Percentiles rank a stretch among this genome's conserved stretches.
Evolutionary conservation across 495 filamentous ascomycete species (phyloP).

Genomic region (Hypoxylon lienhwacheense): DNA sequence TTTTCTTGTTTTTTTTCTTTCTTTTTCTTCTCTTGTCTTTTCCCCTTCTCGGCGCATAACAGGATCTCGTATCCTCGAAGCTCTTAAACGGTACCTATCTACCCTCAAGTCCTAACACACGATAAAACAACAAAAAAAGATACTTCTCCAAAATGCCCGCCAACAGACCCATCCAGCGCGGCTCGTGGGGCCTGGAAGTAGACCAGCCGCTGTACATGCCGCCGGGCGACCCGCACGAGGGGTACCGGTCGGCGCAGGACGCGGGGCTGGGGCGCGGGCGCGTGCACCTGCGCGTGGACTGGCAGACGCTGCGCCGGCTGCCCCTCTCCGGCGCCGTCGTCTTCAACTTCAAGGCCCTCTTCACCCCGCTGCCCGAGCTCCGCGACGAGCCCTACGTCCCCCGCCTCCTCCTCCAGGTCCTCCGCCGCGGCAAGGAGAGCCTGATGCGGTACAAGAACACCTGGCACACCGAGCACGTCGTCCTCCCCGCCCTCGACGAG

Average conservation of each 20-base stretch:
- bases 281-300: conserved; percentile 80
- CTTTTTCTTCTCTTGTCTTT: neutral
- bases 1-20: neutral
- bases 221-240: conserved; percentile 68
- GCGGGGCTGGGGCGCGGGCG: conserved; percentile 59
- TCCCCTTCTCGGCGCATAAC: neutral
- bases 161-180: conserved; percentile 77
- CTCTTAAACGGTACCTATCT: too few relatives aligned
- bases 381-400: conserved; percentile 76
- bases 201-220: conserved; percentile 79
- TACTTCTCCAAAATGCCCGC: conserved; percentile 81
- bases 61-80: conserved; percentile 3
- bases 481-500: conserved; percentile 65
- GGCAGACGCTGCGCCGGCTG: conserved; percentile 84
- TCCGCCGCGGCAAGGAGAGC: conserved; percentile 71
- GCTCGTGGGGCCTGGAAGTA: conserved; percentile 84
- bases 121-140: too few relatives aligned
- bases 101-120: too few relatives aligned
- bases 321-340: conserved; percentile 74
- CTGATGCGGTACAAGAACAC: conserved; percentile 83
- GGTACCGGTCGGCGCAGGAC: conserved; percentile 58
- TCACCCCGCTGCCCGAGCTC: conserved; percentile 75
- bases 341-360: conserved; percentile 92
- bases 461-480: conserved; percentile 81
- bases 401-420: conserved; percentile 63